A percentile compares a stretch with the other conserved stretches of the same genome.
phyloP scores from a whole-genome alignment of 2,329 filamentous ascomycete genomes.

The Apiospora kogelbergensis region DNA sequence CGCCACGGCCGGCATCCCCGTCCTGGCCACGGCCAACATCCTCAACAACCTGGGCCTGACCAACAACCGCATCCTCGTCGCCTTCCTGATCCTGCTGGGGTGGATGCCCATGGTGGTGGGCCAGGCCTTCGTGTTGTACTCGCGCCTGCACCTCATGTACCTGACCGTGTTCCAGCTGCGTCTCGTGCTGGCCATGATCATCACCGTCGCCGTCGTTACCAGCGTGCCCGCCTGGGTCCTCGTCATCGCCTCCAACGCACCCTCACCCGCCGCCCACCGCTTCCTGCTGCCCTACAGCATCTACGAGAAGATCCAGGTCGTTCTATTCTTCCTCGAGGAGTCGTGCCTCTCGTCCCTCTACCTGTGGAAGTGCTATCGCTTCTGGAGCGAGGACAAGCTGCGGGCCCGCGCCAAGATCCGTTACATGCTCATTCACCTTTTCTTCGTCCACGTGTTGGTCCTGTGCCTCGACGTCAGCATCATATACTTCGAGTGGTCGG shows the following conservation, averaged over 20 bases:
- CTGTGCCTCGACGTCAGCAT: slow-evolving; percentile 40
- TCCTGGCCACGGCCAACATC: slow-evolving; percentile 16
- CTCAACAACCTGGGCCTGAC: slow-evolving; percentile 20
- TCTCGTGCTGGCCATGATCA: slow-evolving; percentile 55
- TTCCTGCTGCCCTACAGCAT: slow-evolving; percentile 6
- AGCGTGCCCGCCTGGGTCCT: slow-evolving; percentile 53
- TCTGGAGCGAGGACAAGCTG: slow-evolving; percentile 34
- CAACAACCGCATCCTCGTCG: slow-evolving; percentile 16
- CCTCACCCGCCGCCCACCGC: background rate
- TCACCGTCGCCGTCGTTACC: slow-evolving; percentile 51
- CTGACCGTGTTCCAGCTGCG: slow-evolving; percentile 45
- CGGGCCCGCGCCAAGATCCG: slow-evolving; percentile 30
- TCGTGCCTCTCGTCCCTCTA: slow-evolving; percentile 47
- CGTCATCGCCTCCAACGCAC: slow-evolving; percentile 27
- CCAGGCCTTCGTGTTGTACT: slow-evolving; percentile 57
- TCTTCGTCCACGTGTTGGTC: slow-evolving; percentile 33
- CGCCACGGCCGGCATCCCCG: slow-evolving; percentile 25
- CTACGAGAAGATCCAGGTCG: slow-evolving; percentile 38
- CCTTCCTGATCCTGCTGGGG: slow-evolving; percentile 39
- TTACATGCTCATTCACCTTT: slow-evolving; percentile 42
- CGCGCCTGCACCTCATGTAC: slow-evolving; percentile 59
- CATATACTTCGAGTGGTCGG: slow-evolving; percentile 39
- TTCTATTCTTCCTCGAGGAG: slow-evolving; percentile 45
- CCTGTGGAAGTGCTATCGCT: slow-evolving; percentile 45
- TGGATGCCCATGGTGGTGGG: slow-evolving; percentile 61